Evolutionary conservation across 371 early-diverging fungal genomes (phyloP), one percentile per base, ranked within the genome.

Genomic region (Mortierella sp.): DNA sequence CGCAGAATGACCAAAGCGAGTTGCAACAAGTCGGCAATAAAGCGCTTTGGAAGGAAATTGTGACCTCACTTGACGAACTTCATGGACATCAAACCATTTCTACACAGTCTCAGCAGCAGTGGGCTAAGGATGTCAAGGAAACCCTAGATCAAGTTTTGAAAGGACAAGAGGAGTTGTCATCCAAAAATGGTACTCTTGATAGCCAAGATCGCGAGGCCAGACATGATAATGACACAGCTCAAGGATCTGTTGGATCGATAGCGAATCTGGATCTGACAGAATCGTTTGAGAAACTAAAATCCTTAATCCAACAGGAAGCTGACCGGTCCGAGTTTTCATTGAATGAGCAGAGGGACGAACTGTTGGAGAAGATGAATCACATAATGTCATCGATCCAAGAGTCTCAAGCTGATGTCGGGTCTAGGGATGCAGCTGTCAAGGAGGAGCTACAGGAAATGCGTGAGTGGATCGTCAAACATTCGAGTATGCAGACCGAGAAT

Each of bases 341-440:
- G 64, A 74, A 64, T 35, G 80, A 74, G n/a, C 80, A 79, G 43
- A 58, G 70, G 53, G 70, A 74, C n/a, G 74, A 79, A 23, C n/a
- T 79, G 17, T n/a, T 70, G 57, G 70, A 66, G 28, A 74, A 70
- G 56, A 61, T 79, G 58, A 61, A 67, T 55, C 49, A 65, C 12
- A n/a, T 79, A 15, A 17, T 70, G n/a, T 79, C 80, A 2, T 47
- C 64, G 3, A 59, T 79, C 23, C 70, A 74, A 32, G 74, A 79
- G 3, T 55, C 69, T 8, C 61, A 67, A 2, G 70, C 61, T 3
- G 29, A 61, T 19, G 29, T 42, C 0, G 61, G 57, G 6, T 63
- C 59, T 0, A 45, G 71, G 15, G 69, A 70, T 15, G 49, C 61
- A 1, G 64, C 66, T 4, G 43, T 79, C 19, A 51, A 60, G 28